Evolutionary conservation across 179 eudicot species (phyloP), one percentile per base, ranked within the genome.

Genomic region (Beta corolliflora): DNA sequence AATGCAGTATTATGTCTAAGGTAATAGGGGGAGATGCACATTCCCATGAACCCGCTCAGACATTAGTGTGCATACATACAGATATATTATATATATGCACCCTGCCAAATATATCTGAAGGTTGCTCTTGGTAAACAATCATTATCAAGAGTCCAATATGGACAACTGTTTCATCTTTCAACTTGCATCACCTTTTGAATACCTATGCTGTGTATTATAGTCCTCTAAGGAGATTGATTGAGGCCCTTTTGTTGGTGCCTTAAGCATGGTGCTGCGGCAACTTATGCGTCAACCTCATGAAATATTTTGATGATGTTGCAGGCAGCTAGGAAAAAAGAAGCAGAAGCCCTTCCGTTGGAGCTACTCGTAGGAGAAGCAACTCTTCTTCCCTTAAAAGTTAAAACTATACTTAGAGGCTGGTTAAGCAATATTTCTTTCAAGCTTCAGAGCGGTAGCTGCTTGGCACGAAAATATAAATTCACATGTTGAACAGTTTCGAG

Each of bases 291-390:
- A 48, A 55, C 14, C 64, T 74, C 50, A 23, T 54, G 16, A 29
- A 54, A 10, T 55, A 21, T 10, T 45, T 10, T 45, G 29, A 16
- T 78, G 73, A 53, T 77, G 25, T 54, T 65, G 81, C 81, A 78
- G 81, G 65, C 60, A 52, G 65, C 53, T 36, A 18, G 64, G 31
- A 14, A 78, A 36, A 36, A 36, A 67, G 64, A 78, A 78, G 67
- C 73, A 23, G 14, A 56, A 41, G 41, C 53, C 52, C 65, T 54
- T 67, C 31, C 63, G 31, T 25, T 78, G 81, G 81, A 53, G 74
- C 50, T 74, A 52, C 73, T 65, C 44, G 46, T 15, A 55, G 77
- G 29, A 73, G 61, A 73, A 9, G 50, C 52, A 15, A 9, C 52
- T 14, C 11, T 31, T 23, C 36, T 73, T 23, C 19, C 5, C 11